Base-by-base conservation (phyloP, 352 stramenopile genomes). In the Phytophthora megakarya region DNA sequence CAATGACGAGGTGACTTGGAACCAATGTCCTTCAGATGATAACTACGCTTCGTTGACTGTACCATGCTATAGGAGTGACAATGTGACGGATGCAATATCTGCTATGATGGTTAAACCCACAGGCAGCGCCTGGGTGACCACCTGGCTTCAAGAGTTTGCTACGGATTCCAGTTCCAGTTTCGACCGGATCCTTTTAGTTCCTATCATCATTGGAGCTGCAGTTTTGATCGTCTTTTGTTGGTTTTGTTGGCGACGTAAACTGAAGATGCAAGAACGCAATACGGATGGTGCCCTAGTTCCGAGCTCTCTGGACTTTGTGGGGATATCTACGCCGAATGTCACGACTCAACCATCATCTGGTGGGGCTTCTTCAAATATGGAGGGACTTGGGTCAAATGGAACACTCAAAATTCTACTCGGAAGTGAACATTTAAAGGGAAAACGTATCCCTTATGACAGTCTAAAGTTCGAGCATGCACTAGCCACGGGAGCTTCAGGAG, bases 401-500 rank as follows among this genome's bases (percentile, higher is more conserved):
- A 61, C 67, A 6, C 51, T 75, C 33, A 60, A 61, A 40, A 70
- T 55, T 7, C n/a, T 70, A 12, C 43, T 56, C 0, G 38, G 48
- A 12, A 62, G 59, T 22, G 13, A 47, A 11, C 46, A 70, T 11
- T 35, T 70, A 7, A 30, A 25, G 13, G 54, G 55, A 7, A 70
- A 70, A 22, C 64, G 64, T 11, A 59, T 72, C 28, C 37, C 57
- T 3, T 62, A 44, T 11, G 52, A 67, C 12, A 53, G 44, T 15
- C 18, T 76, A 5, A 44, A 22, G 15, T 35, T 35, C 8, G 8
- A 35, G 30, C 10, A 1, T 15, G 22, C 53, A n/a, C n/a, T 69
- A 15, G 67, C 56, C 3, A 76, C 67, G 26, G 68, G 68, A 21
- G 68, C 57, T 8, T 76, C 60, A 18, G 63, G 68, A 15, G 76